phyloP scores from a whole-genome alignment of 208 protist genomes.

The Strigomonas oncopelti region DNA sequence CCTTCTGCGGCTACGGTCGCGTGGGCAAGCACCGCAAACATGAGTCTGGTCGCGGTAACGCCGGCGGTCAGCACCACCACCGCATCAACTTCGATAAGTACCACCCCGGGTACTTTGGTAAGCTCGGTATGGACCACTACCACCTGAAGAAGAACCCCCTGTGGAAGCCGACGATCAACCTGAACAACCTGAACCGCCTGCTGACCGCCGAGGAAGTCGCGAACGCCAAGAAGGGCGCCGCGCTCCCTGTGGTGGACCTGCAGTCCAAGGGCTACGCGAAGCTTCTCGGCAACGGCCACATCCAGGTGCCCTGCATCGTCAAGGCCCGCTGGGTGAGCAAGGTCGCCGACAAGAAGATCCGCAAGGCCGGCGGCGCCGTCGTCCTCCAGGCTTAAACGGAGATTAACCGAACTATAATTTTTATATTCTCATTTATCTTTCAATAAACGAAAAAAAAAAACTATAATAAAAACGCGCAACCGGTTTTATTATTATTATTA shows the following conservation, averaged over 20 bases:
- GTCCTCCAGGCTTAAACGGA: conserved; percentile 93
- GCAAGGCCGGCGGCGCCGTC: conserved; percentile 97
- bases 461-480: no score
- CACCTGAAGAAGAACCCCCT: conserved; percentile 90
- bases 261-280: conserved; percentile 97
- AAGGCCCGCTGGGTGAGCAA: conserved; percentile 99
- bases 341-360: conserved; percentile 99
- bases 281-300: conserved; percentile 98
- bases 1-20: conserved; percentile 90
- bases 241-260: conserved; percentile 98
- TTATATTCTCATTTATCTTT: conserved; percentile 22
- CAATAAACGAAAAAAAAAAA: conserved; percentile 11
- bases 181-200: conserved; percentile 98
- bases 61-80: conserved; percentile 99
- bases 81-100: conserved; percentile 99
- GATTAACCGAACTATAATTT: conserved; percentile 18
- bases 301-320: conserved; percentile 99
- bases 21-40: conserved; percentile 99
- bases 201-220: conserved; percentile 90
- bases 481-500: conserved; percentile 1
- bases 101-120: conserved; percentile 99
- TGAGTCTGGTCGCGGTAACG: conserved; percentile 99
- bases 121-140: conserved; percentile 99
- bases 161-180: conserved; percentile 97
- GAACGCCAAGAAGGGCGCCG: conserved; percentile 72